Percentiles rank a stretch among this genome's conserved stretches.
phyloP scores from a whole-genome alignment of 768 basidiomycete species.

The Xerocomus spinulosus region DNA sequence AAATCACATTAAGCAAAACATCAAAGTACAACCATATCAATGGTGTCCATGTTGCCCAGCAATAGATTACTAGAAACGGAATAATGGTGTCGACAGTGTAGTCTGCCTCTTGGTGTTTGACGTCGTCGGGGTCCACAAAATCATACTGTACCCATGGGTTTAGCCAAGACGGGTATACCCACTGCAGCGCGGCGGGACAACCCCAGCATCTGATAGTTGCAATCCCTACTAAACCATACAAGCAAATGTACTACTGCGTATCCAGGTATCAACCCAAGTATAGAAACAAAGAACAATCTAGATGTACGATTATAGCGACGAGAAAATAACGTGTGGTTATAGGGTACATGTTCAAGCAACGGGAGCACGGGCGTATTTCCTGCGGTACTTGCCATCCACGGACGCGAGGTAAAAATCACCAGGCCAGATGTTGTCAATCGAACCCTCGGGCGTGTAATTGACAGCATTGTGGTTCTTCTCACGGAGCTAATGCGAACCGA shows the following conservation, averaged over 20 bases:
- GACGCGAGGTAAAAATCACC: conserved; percentile 89
- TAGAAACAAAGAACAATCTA: conserved; percentile 8
- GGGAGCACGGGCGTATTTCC: conserved; percentile 68
- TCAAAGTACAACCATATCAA: no score
- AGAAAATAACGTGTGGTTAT: conserved; percentile 1
- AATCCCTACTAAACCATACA: conserved; percentile 16
- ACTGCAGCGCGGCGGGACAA: no score
- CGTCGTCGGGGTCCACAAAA: no score
- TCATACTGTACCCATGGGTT: no score
- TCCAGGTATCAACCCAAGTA: conserved; percentile 6
- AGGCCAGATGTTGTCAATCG: conserved; percentile 89
- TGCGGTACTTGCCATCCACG: conserved; percentile 87
- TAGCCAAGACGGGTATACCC: no score
- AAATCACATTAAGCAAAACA: no score
- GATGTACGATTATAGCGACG: conserved; percentile 1
- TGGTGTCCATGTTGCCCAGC: no score
- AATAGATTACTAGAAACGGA: no score
- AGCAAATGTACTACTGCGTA: conserved; percentile 3
- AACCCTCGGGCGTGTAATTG: conserved; percentile 80
- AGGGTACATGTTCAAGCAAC: conserved; percentile 13
- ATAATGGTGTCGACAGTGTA: no score
- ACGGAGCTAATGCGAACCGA: conserved; percentile 58
- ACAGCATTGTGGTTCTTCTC: conserved; percentile 95
- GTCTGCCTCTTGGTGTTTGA: no score
- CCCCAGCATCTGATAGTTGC: no score